phyloP scores from a whole-genome alignment of 192 early-diverging fungal species.

The Backusella australiensis region DNA sequence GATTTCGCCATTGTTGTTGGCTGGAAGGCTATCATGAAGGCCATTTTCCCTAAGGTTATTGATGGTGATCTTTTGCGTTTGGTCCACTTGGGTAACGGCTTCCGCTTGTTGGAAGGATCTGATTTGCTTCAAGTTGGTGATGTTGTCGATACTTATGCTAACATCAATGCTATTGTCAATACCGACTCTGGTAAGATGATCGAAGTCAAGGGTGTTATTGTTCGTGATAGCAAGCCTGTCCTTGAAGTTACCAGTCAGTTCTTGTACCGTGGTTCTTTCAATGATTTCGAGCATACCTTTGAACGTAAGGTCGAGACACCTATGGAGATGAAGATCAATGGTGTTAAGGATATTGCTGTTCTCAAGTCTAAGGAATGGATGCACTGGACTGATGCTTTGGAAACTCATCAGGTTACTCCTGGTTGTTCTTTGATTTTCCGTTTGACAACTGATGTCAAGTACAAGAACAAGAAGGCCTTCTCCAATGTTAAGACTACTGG shows the following conservation, averaged over 20 bases:
- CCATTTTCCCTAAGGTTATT: slow-evolving; percentile 89
- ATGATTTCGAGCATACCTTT: slow-evolving; percentile 88
- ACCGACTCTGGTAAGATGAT: slow-evolving; percentile 90
- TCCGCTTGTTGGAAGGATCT: slow-evolving; percentile 75
- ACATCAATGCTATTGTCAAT: slow-evolving; percentile 84
- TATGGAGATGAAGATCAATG: slow-evolving; percentile 63
- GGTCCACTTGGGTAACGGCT: slow-evolving; percentile 93
- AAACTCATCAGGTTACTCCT: slow-evolving; percentile 58
- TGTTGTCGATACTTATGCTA: slow-evolving; percentile 77
- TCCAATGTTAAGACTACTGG: slow-evolving; percentile 73
- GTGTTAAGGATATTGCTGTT: slow-evolving; percentile 86
- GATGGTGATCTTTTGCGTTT: slow-evolving; percentile 91
- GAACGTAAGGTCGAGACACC: slow-evolving; percentile 81
- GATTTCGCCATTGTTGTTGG: slow-evolving; percentile 94
- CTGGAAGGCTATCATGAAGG: slow-evolving; percentile 88
- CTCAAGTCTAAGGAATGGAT: slow-evolving; percentile 91
- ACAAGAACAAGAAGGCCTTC: slow-evolving; percentile 59
- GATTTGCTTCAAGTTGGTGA: slow-evolving; percentile 80
- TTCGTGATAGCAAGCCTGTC: slow-evolving; percentile 70
- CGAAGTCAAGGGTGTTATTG: slow-evolving; percentile 80
- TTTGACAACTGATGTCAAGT: slow-evolving; percentile 65
- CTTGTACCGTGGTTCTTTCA: slow-evolving; percentile 89
- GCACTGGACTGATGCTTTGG: slow-evolving; percentile 61
- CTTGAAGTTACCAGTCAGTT: slow-evolving; percentile 88
- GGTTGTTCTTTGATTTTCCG: slow-evolving; percentile 73